A percentile compares a stretch with the other conserved stretches of the same genome.
phyloP scores from a whole-genome alignment of 1,284 basidiomycete species.

The Trichosporon coremiiforme region DNA sequence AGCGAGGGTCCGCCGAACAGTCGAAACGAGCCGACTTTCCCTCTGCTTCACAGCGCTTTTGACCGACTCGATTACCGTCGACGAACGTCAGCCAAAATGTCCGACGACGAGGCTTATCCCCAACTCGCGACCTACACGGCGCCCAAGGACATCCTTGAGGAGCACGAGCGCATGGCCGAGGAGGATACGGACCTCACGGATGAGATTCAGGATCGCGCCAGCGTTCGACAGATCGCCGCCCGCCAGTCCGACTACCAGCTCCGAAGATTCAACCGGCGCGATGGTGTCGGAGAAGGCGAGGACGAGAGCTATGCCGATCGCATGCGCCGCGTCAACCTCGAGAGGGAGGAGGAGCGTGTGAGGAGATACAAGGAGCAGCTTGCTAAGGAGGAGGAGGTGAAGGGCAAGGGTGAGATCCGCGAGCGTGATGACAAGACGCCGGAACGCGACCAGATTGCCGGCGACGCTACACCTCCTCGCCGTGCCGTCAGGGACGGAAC shows the following conservation, averaged over 20 bases:
- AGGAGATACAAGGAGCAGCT: constrained; percentile 83
- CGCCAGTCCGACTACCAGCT: constrained; percentile 96
- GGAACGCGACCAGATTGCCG: constrained; percentile 61
- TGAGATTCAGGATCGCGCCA: constrained; percentile 89
- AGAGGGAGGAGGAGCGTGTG: constrained; percentile 90
- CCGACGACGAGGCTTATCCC: constrained; percentile 43
- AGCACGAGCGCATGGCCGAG: constrained; percentile 87
- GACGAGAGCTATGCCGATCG: constrained; percentile 90
- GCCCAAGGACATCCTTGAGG: constrained; percentile 90
- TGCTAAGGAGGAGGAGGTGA: constrained; percentile 64
- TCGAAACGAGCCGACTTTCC: not conserved
- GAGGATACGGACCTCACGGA: constrained; percentile 83
- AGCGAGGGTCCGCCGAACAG: not conserved
- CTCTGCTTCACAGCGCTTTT: not conserved
- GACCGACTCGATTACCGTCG: constrained; percentile 16
- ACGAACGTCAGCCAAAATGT: constrained; percentile 25
- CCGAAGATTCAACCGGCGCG: constrained; percentile 78
- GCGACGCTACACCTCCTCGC: constrained; percentile 46
- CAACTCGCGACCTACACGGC: constrained; percentile 84
- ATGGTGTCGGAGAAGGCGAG: constrained; percentile 61
- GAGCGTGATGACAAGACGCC: constrained; percentile 72
- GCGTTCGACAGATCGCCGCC: constrained; percentile 87
- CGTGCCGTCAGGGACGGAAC: constrained; percentile 34
- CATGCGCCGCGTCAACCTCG: constrained; percentile 87
- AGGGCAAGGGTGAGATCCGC: constrained; percentile 59